phyloP scores from a whole-genome alignment of 768 basidiomycete species.

The Udeniomyces megalosporus region DNA sequence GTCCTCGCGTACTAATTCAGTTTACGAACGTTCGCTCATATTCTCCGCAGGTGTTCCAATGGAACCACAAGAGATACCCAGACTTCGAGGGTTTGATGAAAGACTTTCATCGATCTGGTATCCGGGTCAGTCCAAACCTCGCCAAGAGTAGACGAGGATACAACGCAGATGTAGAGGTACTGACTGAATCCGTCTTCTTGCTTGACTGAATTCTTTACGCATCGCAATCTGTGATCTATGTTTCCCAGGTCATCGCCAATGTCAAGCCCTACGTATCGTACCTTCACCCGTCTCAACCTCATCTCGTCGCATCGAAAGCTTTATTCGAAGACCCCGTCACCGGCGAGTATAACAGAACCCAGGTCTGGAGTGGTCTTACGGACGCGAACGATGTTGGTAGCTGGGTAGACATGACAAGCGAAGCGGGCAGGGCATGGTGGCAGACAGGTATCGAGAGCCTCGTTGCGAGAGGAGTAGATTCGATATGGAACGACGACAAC shows the following conservation, averaged over 20 bases:
- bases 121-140: conserved; percentile 17
- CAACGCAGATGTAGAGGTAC: too few relatives aligned
- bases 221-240: background rate
- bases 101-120: conserved; percentile 25
- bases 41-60: conserved; percentile 5
- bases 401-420: conserved; percentile 27
- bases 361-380: conserved; percentile 23
- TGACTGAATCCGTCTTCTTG: too few relatives aligned
- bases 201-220: too few relatives aligned
- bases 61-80: conserved; percentile 24
- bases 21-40: too few relatives aligned
- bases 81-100: conserved; percentile 26
- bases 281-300: conserved; percentile 24
- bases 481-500: conserved; percentile 28
- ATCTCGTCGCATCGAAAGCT: conserved; percentile 19
- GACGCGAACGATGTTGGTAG: conserved; percentile 22
- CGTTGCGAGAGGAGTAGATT: conserved; percentile 25
- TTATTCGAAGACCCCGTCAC: conserved; percentile 24
- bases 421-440: conserved; percentile 27
- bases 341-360: conserved; percentile 17
- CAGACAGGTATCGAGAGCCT: conserved; percentile 23
- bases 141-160: too few relatives aligned
- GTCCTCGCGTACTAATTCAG: too few relatives aligned
- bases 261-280: conserved; percentile 27
- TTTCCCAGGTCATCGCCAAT: conserved; percentile 25